phyloP scores from a whole-genome alignment of 108 stramenopile species.

The Asterionellopsis glacialis region DNA sequence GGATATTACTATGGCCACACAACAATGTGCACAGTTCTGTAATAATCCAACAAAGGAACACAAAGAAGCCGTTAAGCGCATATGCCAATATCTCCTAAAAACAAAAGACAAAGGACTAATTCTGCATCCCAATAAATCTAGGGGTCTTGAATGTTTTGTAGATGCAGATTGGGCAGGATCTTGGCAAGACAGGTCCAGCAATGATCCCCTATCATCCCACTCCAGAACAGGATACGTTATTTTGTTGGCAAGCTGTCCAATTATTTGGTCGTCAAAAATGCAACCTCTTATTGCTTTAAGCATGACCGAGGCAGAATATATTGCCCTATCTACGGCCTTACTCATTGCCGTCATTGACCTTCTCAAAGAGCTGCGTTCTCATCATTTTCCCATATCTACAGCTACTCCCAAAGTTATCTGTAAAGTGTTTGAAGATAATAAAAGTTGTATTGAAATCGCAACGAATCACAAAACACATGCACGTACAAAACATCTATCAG shows the following conservation, averaged over 20 bases:
- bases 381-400: too few species aligned
- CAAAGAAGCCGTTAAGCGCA: conserved; percentile 23
- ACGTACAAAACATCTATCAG: conserved; percentile 22
- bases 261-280: too few species aligned
- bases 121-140: conserved; percentile 7
- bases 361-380: conserved; percentile 24
- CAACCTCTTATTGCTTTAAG: too few species aligned
- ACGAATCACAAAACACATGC: conserved; percentile 19
- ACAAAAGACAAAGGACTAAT: conserved; percentile 22
- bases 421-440: too few species aligned
- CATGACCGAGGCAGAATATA: too few species aligned
- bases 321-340: conserved; percentile 12
- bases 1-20: too few species aligned
- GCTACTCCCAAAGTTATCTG: too few species aligned
- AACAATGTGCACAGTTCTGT: too few species aligned
- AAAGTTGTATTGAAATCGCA: too few species aligned
- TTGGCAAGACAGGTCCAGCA: too few species aligned
- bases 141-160: conserved; percentile 21
- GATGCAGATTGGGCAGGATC: too few species aligned
- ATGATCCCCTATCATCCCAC: conserved; percentile 10
- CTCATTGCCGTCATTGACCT: conserved; percentile 26
- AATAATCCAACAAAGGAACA: conserved; percentile 30
- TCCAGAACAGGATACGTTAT: conserved; percentile 27
- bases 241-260: conserved; percentile 6
- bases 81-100: conserved; percentile 7